phyloP scores from a whole-genome alignment of 176 grass and related monocot species.

The Oryza meyeriana region DNA sequence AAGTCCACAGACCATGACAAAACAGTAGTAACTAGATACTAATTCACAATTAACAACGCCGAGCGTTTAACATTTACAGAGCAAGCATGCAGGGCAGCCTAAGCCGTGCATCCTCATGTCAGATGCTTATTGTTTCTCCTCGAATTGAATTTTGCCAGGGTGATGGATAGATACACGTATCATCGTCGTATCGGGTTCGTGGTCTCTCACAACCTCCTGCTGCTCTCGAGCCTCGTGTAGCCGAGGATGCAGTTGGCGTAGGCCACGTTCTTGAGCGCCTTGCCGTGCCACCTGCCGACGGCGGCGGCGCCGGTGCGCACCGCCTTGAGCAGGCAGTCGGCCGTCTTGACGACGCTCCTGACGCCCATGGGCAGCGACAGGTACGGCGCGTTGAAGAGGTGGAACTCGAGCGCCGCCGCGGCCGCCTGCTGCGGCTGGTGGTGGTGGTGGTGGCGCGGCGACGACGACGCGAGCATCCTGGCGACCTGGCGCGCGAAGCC shows the following conservation, averaged over 20 bases:
- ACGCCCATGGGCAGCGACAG: conserved; percentile 72
- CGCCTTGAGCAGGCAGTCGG: conserved; percentile 57
- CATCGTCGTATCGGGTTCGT: background rate
- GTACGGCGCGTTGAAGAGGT: conserved; percentile 93
- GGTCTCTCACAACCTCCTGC: conserved; percentile 31
- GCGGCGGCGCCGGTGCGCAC: conserved; percentile 43
- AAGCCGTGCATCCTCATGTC: conserved; percentile 30
- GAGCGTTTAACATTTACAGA: conserved; percentile 12
- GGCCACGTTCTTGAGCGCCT: conserved; percentile 50
- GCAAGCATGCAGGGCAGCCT: conserved; percentile 29
- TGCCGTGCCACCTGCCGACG: conserved; percentile 58
- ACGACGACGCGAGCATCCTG: conserved; percentile 44
- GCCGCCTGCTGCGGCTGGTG: conserved; percentile 1
- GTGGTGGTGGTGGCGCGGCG: background rate
- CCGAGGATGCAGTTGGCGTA: conserved; percentile 64
- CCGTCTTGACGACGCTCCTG: conserved; percentile 52
- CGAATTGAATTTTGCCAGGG: conserved; percentile 40
- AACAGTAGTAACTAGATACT: background rate
- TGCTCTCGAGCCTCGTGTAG: conserved; percentile 54
- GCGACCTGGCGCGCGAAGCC: conserved; percentile 73
- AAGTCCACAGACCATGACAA: background rate
- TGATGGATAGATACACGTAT: background rate
- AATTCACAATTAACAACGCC: conserved; percentile 32
- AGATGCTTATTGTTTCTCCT: conserved; percentile 43
- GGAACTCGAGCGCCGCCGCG: conserved; percentile 59